A percentile compares a stretch with the other conserved stretches of the same genome.
phyloP scores from a whole-genome alignment of 129 eudicot species.

The Pittosporum tobira region DNA sequence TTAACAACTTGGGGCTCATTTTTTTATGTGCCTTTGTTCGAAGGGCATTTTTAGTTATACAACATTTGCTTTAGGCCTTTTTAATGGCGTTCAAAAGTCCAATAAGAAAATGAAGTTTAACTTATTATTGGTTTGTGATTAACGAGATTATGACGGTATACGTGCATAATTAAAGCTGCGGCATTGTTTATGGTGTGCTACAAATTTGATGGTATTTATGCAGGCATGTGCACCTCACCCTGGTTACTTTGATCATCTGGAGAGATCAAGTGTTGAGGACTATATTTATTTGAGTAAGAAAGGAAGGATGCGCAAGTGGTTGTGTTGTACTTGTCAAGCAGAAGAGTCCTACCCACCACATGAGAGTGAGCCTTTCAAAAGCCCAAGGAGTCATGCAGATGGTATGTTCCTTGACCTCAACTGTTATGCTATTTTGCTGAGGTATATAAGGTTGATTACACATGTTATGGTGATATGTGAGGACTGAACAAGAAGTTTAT shows the following conservation, averaged over 20 bases:
- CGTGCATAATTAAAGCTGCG: neutral
- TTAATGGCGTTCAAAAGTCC: neutral
- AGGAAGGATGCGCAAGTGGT: slow-evolving; percentile 84
- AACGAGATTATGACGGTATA: slow-evolving; percentile 6
- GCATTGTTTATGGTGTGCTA: neutral
- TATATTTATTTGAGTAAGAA: slow-evolving; percentile 53
- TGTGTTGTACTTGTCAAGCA: slow-evolving; percentile 76
- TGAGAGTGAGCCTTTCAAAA: slow-evolving; percentile 53
- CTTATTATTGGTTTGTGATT: slow-evolving; percentile 4
- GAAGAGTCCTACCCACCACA: slow-evolving; percentile 61
- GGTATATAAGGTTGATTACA: neutral
- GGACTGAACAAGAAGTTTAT: neutral
- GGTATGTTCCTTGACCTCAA: slow-evolving; percentile 24
- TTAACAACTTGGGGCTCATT: neutral
- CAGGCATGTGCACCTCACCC: slow-evolving; percentile 57
- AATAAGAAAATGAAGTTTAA: neutral
- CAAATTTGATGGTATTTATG: slow-evolving; percentile 9
- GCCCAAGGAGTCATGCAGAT: slow-evolving; percentile 43
- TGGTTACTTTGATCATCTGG: slow-evolving; percentile 54
- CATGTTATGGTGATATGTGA: neutral
- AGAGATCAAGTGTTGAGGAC: slow-evolving; percentile 46
- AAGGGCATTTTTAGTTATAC: neutral
- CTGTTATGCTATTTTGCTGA: neutral
- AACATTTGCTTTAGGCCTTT: neutral
- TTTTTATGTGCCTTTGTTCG: neutral